Base-by-base conservation (phyloP, 371 early-diverging fungal genomes). In the Conidiobolus incongruus region DNA sequence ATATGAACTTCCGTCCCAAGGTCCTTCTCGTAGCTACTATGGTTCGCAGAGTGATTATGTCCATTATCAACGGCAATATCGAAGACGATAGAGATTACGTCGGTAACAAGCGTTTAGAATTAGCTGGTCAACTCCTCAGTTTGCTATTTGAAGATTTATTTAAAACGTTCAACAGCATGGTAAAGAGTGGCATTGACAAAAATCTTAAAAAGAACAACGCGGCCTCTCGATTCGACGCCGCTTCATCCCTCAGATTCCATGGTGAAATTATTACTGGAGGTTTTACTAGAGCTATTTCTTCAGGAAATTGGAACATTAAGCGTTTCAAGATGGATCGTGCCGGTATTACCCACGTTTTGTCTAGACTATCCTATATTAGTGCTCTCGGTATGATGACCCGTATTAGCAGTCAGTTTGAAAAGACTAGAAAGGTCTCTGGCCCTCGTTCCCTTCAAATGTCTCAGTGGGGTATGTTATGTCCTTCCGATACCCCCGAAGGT, bases 261-360 rank as follows among this genome's bases (percentile, higher is more conserved):
- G 81, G 72, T 54, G 89, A 74, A 59, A 73, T 75, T 49, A 94
- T 99, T 55, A 95, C 99, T 0, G 77, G 81, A 31, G 93, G 97
- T 0, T 79, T 99, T 30, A 76, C 81, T 29, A 71, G 98, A 13
- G 88, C 99, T 35, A 98, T 99, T 46, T 91, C 95, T 1, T 88
- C 98, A 0, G 99, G 99, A 23, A 98, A 98, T 58, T 99, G 99
- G 99, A 84, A 76, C 37, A 68, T 99, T 47, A 98, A 96, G 65
- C 90, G 99, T 56, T 99, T 99, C 75, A 96, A 91, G 67, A 99
- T 99, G 99, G 99, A 99, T 55, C 75, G 99, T 35, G 88, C 95
- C 15, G 99, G 99, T 44, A 88, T 99, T 30, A 98, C 98, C 4
- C 98, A 98, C 49, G 96, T 98, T 1, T 62, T 99, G 33, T 81